phyloP scores from a whole-genome alignment of 1,284 basidiomycete genomes.

The Termitomyces sp. region DNA sequence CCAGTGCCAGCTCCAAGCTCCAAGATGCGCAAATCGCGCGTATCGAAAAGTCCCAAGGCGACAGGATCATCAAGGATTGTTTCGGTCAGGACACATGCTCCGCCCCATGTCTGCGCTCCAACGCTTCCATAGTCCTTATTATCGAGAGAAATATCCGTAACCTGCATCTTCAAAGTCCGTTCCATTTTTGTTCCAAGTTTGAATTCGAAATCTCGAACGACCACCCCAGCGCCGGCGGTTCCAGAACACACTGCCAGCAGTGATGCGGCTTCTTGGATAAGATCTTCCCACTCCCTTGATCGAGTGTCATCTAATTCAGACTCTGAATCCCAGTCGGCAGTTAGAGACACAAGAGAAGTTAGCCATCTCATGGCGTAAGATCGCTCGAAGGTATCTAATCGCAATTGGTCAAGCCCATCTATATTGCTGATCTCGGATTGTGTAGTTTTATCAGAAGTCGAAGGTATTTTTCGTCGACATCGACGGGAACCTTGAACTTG shows the following conservation, averaged over 20 bases:
- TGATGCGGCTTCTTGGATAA: constrained; percentile 53
- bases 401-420: constrained; percentile 21
- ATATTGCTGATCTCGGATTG: background rate
- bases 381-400: constrained; percentile 61
- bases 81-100: constrained; percentile 78
- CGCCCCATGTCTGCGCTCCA: constrained; percentile 91
- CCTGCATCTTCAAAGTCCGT: constrained; percentile 33
- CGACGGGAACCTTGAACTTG: constrained; percentile 38
- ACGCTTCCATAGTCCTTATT: constrained; percentile 73
- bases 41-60: constrained; percentile 41
- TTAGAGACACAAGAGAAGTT: constrained; percentile 45
- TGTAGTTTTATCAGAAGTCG: background rate
- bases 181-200: constrained; percentile 5
- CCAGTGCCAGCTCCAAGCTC: constrained; percentile 90
- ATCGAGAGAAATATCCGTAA: constrained; percentile 73
- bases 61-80: constrained; percentile 61
- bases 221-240: constrained; percentile 44
- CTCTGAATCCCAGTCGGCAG: constrained; percentile 13
- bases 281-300: constrained; percentile 14
- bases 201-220: constrained; percentile 34
- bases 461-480: background rate
- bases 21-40: constrained; percentile 47
- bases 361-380: constrained; percentile 69
- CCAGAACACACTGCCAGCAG: constrained; percentile 63
- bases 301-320: constrained; percentile 3